A percentile compares a stretch with the other conserved stretches of the same genome.
These are phyloP conservation scores for Haplosporangium sp. DNA, from an alignment of 371 early-diverging fungal species.

Conservation along the genomic window DNA sequence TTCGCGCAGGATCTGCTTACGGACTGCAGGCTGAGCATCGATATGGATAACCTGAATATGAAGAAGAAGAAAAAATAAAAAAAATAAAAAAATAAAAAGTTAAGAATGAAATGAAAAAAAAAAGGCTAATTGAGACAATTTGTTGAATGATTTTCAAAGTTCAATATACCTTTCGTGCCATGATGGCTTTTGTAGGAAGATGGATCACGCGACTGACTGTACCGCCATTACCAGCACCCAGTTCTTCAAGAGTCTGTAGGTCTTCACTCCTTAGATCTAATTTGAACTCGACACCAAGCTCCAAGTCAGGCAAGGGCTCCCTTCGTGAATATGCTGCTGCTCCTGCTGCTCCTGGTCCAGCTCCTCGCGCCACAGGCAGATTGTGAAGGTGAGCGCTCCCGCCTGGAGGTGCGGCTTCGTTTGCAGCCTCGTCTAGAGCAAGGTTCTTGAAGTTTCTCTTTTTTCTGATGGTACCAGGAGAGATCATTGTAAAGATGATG, in stretches of 20 bases:
- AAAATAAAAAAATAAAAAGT: not conserved
- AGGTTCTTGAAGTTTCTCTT: slow-evolving; percentile 83
- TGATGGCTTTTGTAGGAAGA: slow-evolving; percentile 79
- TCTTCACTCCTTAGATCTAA: slow-evolving; percentile 87
- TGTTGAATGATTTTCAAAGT: not conserved
- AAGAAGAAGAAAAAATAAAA: not conserved
- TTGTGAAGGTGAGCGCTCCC: slow-evolving; percentile 49
- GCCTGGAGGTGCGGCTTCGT: slow-evolving; percentile 40
- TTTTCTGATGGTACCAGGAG: slow-evolving; percentile 69
- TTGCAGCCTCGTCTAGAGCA: slow-evolving; percentile 61
- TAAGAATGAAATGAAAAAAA: not conserved
- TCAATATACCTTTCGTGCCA: slow-evolving; percentile 86
- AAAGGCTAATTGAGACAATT: not conserved
- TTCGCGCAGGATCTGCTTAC: slow-evolving; percentile 89
- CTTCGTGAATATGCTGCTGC: slow-evolving; percentile 27
- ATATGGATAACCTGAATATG: slow-evolving; percentile 83
- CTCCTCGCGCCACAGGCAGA: slow-evolving; percentile 35
- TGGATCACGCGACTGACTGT: slow-evolving; percentile 85
- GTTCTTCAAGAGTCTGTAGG: slow-evolving; percentile 79
- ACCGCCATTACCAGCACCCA: slow-evolving; percentile 91
- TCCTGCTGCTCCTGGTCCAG: slow-evolving; percentile 10
- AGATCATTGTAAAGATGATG: slow-evolving; percentile 25
- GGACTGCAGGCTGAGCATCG: slow-evolving; percentile 74
- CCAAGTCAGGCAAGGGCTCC: slow-evolving; percentile 67
- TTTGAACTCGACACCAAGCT: slow-evolving; percentile 80